Conservation (phyloP, 306 rosid species). For the Ormosia semicastrata region DNA sequence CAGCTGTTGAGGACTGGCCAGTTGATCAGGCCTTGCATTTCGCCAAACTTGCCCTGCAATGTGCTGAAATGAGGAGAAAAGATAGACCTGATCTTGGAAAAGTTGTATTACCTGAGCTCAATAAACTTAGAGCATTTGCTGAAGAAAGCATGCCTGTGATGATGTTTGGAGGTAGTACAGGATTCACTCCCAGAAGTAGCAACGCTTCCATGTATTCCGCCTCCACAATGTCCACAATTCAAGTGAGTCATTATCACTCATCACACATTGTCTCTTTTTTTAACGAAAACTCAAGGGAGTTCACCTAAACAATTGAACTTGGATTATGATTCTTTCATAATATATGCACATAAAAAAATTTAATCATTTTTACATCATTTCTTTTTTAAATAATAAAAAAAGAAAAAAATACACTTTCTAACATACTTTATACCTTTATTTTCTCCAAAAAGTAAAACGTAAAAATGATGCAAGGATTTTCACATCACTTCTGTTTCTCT, state of each 20-base stretch:
- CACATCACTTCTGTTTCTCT: neutral
- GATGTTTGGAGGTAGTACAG: slow-evolving; percentile 10
- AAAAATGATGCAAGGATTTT: too few relatives aligned
- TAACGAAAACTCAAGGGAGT: neutral
- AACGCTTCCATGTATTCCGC: neutral
- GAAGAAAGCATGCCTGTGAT: slow-evolving; percentile 45
- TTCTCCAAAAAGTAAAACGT: too few relatives aligned
- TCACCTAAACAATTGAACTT: neutral
- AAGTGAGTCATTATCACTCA: slow-evolving; percentile 32
- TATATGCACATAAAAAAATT: too few relatives aligned
- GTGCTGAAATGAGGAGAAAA: slow-evolving; percentile 84
- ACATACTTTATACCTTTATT: too few relatives aligned
- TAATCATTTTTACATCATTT: too few relatives aligned
- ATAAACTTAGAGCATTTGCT: slow-evolving; percentile 58
- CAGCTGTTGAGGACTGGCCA: slow-evolving; percentile 80
- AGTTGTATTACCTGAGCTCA: slow-evolving; percentile 70
- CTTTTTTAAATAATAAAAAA: too few relatives aligned
- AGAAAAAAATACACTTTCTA: too few relatives aligned
- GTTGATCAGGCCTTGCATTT: slow-evolving; percentile 54
- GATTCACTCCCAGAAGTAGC: neutral
- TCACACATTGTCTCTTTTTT: neutral
- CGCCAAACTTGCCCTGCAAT: slow-evolving; percentile 68
- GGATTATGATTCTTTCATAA: neutral
- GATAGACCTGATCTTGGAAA: slow-evolving; percentile 94
- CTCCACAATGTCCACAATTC: slow-evolving; percentile 21